Percentiles rank a stretch among this genome's conserved stretches.
These are phyloP conservation scores for Pichia sp. DNA, from an alignment of 1,139 yeast species.

Conservation along the genomic window DNA sequence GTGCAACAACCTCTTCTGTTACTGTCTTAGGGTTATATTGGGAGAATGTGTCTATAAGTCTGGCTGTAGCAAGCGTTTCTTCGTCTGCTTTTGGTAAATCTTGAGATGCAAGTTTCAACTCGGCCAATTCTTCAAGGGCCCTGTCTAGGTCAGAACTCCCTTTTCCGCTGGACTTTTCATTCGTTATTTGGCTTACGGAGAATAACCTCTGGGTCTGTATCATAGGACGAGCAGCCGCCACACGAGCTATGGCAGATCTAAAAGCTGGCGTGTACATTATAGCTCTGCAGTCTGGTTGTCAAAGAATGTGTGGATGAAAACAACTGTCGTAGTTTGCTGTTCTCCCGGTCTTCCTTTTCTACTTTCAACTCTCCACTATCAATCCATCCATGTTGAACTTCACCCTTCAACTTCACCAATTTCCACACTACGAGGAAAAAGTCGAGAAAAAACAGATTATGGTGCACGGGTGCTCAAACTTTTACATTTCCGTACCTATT, in stretches of 20 bases:
- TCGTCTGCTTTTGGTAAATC: slow-evolving; percentile 19
- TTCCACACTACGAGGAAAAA: background rate
- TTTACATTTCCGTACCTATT: background rate
- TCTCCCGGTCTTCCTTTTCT: background rate
- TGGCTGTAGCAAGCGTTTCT: slow-evolving; percentile 20
- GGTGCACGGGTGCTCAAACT: background rate
- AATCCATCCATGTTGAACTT: background rate
- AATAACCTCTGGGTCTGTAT: background rate
- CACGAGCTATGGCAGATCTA: background rate
- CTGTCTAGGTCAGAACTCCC: slow-evolving; percentile 19
- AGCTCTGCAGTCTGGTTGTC: background rate
- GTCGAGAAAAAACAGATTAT: background rate
- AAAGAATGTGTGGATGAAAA: background rate
- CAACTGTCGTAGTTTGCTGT: background rate
- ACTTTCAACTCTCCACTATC: background rate
- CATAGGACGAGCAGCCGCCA: background rate
- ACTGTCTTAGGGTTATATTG: slow-evolving; percentile 41
- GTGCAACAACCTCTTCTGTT: slow-evolving; percentile 34
- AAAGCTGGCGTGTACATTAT: slow-evolving; percentile 4
- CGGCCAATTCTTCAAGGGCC: slow-evolving; percentile 27
- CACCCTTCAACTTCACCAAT: background rate
- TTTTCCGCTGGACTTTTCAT: background rate
- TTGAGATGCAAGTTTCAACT: slow-evolving; percentile 20
- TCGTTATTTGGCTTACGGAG: slow-evolving; percentile 2
- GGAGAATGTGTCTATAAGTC: slow-evolving; percentile 29